phyloP scores from a whole-genome alignment of 2,329 filamentous ascomycete species.

The Chaetomiaceae sp. region DNA sequence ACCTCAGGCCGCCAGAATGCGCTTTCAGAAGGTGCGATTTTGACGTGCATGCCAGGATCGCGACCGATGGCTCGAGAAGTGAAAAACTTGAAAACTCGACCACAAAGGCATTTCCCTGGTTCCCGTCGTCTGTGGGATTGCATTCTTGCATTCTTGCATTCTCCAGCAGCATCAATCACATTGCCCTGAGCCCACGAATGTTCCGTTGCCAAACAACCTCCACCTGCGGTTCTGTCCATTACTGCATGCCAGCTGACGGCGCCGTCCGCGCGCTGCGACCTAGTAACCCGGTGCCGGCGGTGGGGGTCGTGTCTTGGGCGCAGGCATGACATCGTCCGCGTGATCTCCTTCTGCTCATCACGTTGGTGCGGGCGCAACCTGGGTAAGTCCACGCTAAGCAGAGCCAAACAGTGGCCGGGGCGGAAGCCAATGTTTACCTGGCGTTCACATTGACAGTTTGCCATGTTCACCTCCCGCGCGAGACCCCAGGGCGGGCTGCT shows the following conservation, averaged over 20 bases:
- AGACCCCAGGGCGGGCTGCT: no score
- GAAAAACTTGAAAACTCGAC: no score
- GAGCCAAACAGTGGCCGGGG: conserved; percentile 3
- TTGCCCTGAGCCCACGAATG: neutral
- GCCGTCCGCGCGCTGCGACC: no score
- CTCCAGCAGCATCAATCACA: neutral
- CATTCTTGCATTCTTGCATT: neutral
- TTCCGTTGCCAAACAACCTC: neutral
- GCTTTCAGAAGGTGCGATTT: neutral
- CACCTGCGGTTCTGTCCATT: no score
- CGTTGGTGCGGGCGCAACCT: no score
- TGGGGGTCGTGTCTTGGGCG: neutral
- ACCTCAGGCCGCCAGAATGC: no score
- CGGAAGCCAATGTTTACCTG: neutral
- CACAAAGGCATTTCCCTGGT: conserved; percentile 10
- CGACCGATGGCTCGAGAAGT: no score
- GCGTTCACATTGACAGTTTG: neutral
- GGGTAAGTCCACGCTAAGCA: neutral
- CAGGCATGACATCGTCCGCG: neutral
- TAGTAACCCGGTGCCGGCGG: no score
- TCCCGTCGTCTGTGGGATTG: neutral
- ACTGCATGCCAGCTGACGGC: no score
- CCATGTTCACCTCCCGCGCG: no score
- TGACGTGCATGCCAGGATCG: neutral
- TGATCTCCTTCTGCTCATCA: no score